phyloP scores from a whole-genome alignment of 768 basidiomycete genomes.

The Candolleomyces efflorescens region DNA sequence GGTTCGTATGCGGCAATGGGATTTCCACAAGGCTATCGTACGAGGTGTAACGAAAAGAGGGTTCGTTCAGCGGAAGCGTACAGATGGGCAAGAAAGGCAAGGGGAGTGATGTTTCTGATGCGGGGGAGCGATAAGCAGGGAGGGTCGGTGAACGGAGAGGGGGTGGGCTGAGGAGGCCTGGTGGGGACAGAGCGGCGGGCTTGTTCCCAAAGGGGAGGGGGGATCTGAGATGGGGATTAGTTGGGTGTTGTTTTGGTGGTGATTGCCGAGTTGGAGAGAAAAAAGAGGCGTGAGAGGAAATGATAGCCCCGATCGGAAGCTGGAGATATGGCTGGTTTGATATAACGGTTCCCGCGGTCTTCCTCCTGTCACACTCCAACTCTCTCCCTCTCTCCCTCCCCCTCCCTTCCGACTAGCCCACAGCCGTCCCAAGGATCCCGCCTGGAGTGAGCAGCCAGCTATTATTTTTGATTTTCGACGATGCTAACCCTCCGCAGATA shows the following conservation, averaged over 20 bases:
- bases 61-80: too few relatives aligned
- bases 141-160: too few relatives aligned
- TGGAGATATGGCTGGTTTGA: background rate
- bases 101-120: too few relatives aligned
- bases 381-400: constrained; percentile 15
- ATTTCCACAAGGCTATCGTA: too few relatives aligned
- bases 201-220: too few relatives aligned
- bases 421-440: constrained; percentile 46
- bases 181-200: too few relatives aligned
- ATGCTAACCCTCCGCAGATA: constrained; percentile 35
- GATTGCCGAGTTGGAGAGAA: background rate
- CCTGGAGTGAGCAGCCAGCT: constrained; percentile 39
- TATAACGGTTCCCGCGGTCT: background rate
- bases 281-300: background rate
- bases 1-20: too few relatives aligned
- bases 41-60: too few relatives aligned
- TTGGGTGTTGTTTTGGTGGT: background rate
- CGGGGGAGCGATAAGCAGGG: too few relatives aligned
- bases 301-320: background rate
- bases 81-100: too few relatives aligned
- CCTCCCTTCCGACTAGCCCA: constrained; percentile 30
- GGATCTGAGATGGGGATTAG: too few relatives aligned
- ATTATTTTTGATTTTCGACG: background rate
- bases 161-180: too few relatives aligned
- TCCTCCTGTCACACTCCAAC: constrained; percentile 2